Evolutionary conservation across 2,329 filamentous ascomycete genomes (phyloP).

Genomic region (Atkinsonella hypoxylon): DNA sequence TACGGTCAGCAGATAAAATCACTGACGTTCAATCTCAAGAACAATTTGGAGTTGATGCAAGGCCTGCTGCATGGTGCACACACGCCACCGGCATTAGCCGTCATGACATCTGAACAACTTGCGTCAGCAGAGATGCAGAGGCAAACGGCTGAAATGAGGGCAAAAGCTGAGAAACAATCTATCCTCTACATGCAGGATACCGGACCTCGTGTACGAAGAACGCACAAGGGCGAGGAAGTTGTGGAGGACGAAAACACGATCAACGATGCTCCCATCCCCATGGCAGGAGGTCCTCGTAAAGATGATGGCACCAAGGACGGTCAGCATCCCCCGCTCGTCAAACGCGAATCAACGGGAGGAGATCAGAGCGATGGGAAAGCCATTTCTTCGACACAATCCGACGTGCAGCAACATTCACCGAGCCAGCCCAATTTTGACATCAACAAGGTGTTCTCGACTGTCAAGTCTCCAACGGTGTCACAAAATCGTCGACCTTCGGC

Average conservation of each 20-base stretch:
- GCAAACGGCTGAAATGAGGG: constrained; percentile 65
- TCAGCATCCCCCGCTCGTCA: constrained; percentile 16
- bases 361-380: constrained; percentile 16
- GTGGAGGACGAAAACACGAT: constrained; percentile 59
- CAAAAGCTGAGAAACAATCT: constrained; percentile 69
- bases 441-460: constrained; percentile 72
- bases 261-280: constrained; percentile 23
- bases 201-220: constrained; percentile 68
- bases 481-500: constrained; percentile 37
- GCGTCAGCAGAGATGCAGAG: constrained; percentile 80
- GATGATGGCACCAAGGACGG: not conserved
- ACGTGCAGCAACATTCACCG: constrained; percentile 39
- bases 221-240: constrained; percentile 90
- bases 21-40: constrained; percentile 78
- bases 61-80: constrained; percentile 63
- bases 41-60: constrained; percentile 66
- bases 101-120: constrained; percentile 83
- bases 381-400: constrained; percentile 25
- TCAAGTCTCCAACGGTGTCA: constrained; percentile 56
- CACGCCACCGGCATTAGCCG: constrained; percentile 64
- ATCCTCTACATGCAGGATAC: constrained; percentile 64
- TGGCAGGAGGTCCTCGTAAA: constrained; percentile 11
- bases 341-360: constrained; percentile 23
- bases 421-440: constrained; percentile 61
- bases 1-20: constrained; percentile 57